Evolutionary conservation across 208 protist species (phyloP).

Genomic region (Trypanosoma rangeli): DNA sequence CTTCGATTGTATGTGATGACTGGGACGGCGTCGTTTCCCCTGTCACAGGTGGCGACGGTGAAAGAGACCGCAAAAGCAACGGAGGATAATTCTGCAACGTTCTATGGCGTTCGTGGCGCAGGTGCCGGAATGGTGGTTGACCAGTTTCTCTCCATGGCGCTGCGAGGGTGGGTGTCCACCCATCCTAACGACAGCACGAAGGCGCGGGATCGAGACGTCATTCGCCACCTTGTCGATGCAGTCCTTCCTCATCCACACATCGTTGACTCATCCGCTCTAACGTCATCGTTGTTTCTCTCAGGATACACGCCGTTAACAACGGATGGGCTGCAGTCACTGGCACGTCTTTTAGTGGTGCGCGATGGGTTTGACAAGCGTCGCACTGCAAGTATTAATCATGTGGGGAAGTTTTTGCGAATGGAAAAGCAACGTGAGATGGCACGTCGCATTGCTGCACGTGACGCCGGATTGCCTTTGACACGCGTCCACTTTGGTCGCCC

Average conservation of each 20-base stretch:
- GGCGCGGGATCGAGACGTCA: conserved; percentile 7
- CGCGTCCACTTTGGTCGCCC: conserved; percentile 5
- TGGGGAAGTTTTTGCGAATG: conserved; percentile 25
- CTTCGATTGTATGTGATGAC: conserved; percentile 15
- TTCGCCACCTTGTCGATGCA: conserved; percentile 20
- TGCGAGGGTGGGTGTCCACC: conserved; percentile 1
- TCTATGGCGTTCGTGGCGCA: conserved; percentile 11
- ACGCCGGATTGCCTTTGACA: conserved; percentile 6
- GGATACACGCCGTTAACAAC: conserved; percentile 25
- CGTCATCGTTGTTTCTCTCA: conserved; percentile 14
- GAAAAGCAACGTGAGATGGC: conserved; percentile 17
- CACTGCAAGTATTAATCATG: conserved; percentile 27
- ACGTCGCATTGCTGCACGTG: conserved; percentile 13
- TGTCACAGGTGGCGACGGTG: neutral
- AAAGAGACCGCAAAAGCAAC: neutral
- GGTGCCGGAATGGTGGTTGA: conserved; percentile 19
- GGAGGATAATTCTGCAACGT: neutral
- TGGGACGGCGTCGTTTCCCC: conserved; percentile 19
- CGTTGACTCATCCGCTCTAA: neutral
- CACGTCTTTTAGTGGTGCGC: conserved; percentile 31
- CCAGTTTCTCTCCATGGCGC: conserved; percentile 8
- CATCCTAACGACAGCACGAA: neutral
- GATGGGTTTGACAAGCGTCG: conserved; percentile 29
- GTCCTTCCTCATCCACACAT: conserved; percentile 1
- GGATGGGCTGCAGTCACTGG: conserved; percentile 16